These are phyloP conservation scores for Theobroma cacao DNA, from an alignment of 345 rosid species.

Conservation along the genomic window DNA sequence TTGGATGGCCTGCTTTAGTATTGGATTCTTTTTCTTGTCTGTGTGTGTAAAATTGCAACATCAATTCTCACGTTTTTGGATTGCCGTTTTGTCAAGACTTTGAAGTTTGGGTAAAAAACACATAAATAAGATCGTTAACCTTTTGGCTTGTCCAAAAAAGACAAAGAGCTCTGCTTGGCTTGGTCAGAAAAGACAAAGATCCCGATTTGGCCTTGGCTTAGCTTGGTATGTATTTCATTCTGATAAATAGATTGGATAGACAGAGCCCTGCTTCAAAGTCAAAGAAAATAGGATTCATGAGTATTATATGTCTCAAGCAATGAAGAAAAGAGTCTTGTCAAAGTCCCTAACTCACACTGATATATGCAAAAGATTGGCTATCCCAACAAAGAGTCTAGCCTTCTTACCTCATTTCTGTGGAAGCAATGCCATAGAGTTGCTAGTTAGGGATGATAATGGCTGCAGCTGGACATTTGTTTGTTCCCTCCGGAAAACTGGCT, in stretches of 20 bases:
- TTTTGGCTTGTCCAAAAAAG: no score
- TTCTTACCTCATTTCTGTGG: background rate
- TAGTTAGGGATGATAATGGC: background rate
- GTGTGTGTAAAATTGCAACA: no score
- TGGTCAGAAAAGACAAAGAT: no score
- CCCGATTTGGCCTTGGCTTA: no score
- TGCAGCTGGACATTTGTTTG: background rate
- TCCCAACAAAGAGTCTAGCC: background rate
- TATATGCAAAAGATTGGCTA: background rate
- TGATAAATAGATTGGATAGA: background rate
- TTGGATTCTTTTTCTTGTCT: no score
- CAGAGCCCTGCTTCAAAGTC: background rate
- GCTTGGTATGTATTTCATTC: no score
- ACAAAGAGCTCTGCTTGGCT: no score
- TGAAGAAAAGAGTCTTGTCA: background rate
- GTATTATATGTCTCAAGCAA: background rate
- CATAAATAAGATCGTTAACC: no score
- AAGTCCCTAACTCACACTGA: background rate
- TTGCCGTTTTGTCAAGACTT: no score
- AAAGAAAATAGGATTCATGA: background rate
- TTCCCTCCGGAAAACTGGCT: background rate
- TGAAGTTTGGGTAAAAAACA: no score
- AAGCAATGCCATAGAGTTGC: background rate
- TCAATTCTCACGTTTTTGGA: no score
- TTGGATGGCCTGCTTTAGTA: no score